Conservation (phyloP, 495 filamentous ascomycete species). For the Xylaria grammica region DNA sequence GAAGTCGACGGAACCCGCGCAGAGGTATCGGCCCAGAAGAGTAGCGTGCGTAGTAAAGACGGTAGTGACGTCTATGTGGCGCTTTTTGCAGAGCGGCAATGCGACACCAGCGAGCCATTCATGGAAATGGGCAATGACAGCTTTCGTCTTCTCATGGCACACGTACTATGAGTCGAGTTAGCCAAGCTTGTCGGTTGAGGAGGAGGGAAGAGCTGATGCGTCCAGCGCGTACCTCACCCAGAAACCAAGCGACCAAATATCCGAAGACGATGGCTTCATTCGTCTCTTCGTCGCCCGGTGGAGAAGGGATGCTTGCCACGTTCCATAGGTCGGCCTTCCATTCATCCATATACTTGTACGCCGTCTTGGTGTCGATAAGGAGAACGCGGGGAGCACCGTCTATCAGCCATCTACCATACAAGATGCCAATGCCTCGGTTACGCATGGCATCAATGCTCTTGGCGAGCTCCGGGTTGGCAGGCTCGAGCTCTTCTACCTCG, state of each 20-base stretch:
- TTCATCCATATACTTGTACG: conserved; percentile 88
- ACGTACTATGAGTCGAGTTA: conserved; percentile 72
- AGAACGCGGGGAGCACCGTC: conserved; percentile 93
- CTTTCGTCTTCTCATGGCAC: conserved; percentile 84
- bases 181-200: background rate
- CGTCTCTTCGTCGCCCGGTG: conserved; percentile 89
- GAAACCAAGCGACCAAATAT: conserved; percentile 96
- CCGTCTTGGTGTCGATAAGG: conserved; percentile 93
- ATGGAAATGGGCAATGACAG: conserved; percentile 97
- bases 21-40: conserved; percentile 91
- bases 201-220: background rate
- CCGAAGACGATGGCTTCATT: conserved; percentile 98
- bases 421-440: conserved; percentile 83
- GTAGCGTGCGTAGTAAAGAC: conserved; percentile 99
- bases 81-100: conserved; percentile 86
- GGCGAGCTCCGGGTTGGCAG: conserved; percentile 77
- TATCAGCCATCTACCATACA: conserved; percentile 97
- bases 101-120: conserved; percentile 99
- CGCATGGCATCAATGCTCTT: conserved; percentile 88
- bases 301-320: conserved; percentile 87
- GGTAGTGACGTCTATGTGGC: conserved; percentile 94
- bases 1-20: conserved; percentile 96
- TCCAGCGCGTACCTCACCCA: conserved; percentile 80
- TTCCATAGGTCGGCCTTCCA: conserved; percentile 98
- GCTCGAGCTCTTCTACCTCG: conserved; percentile 91